Evolutionary conservation across 2,329 filamentous ascomycete genomes (phyloP), one percentile per base, ranked within the genome.

Genomic region (Kalaharituber pfeilii): DNA sequence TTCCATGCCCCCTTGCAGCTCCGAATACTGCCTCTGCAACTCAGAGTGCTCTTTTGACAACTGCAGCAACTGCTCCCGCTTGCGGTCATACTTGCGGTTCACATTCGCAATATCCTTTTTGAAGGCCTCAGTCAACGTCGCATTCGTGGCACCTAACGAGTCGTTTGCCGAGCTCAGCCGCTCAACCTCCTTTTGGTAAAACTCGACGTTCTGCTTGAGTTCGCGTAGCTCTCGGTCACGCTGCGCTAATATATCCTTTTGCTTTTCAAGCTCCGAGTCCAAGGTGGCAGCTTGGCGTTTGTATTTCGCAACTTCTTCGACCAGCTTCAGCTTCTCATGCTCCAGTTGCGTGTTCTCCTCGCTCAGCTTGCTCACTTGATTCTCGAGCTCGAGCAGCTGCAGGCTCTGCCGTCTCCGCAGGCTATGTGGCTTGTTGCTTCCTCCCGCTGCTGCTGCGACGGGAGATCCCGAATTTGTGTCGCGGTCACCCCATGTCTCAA

Each of bases 331-430:
- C 62, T 82, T 82, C 47, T 84, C 82, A 50, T 88, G 82, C 62
- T 79, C 75, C 26, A 98, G 79, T 58, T 79, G 72, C 54, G 82
- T 80, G 66, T 96, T 96, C 67, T 98, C 89, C 22, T 82, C 80
- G 39, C 83, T 73, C 60, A 98, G 75, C 68, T 89, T 82, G 63
- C 95, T 86, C 63, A 98, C 77, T 65, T 78, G 80, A 57, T 78
- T 75, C 72, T 96, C 87, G 66, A 98, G 80, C 65, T 98, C 89
- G 57, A 96, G 80, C 53, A 89, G 80, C 71, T 96, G 89, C 81
- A 96, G 89, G 75, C 89, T 96, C 70, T 94, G 91, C 66, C 89
- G 85, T 67, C 89, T 88, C 64, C 89, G 88, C 78, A 98, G 84
- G 73, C 87, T 95, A 66, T 88, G 86, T 64, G 91, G 88, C 69